Base-by-base conservation (phyloP, 148 eudicot genomes). In the Silene uniflora region DNA sequence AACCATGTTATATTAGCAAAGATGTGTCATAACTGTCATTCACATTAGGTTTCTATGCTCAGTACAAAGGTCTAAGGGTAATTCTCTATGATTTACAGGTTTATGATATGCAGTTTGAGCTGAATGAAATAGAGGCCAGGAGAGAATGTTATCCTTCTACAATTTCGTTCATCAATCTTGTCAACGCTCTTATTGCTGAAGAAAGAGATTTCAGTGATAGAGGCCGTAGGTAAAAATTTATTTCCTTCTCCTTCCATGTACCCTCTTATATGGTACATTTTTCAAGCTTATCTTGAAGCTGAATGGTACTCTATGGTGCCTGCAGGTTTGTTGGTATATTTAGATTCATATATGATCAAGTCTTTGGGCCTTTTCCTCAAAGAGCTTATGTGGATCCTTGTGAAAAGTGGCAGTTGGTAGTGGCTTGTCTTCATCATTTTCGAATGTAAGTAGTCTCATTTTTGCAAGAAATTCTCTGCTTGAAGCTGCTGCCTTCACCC, bases 341-440 rank as follows among this genome's bases (percentile, higher is more conserved):
- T 82, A 91, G 94, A 72, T 95, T 95, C 80, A 82, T 95, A 73
- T 92, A 88, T 79, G 97, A 92, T 78, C 92, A 95, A 80, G 99
- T 92, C 46, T 95, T 92, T 83, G 91, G 92, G 62, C 97, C 97
- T 54, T 95, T 92, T 72, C 91, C 98, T 13, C 99, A 95, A 77
- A 89, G 99, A 83, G 99, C 99, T 55, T 95, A 95, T 84, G 89
- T 93, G 32, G 97, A 95, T 83, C 85, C 89, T 49, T 84, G 82
- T 77, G 99, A 95, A 83, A 95, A 95, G 81, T 95, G 99, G 99
- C 96, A 90, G 79, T 81, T 95, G 83, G 97, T 87, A 70, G 89
- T 90, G 81, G 88, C 99, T 77, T 90, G 96, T 82, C 99, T 95
- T 74, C 85, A 87, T 54, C 99, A 95, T 87, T 95, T 95, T 69